phyloP scores from a whole-genome alignment of 1,139 yeast genomes.

The Kazachstania sp. region DNA sequence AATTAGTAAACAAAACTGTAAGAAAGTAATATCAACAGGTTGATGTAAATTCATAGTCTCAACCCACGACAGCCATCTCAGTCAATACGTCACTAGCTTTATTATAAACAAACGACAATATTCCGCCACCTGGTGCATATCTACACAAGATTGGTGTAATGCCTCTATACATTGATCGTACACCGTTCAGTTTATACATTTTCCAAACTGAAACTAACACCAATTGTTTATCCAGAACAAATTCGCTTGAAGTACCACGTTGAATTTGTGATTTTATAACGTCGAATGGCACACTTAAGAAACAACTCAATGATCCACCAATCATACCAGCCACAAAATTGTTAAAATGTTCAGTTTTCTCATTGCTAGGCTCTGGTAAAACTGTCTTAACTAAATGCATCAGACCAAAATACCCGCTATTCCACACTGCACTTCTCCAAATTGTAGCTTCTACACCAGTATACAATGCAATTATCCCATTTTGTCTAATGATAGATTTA shows the following conservation, averaged over 20 bases:
- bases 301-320: slow-evolving; percentile 90
- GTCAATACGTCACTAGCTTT: background rate
- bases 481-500: slow-evolving; percentile 51
- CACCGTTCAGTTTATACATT: slow-evolving; percentile 79
- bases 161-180: slow-evolving; percentile 74
- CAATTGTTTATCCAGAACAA: too few relatives aligned
- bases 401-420: slow-evolving; percentile 90
- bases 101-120: slow-evolving; percentile 81
- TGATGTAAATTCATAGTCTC: too few relatives aligned
- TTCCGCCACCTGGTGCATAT: slow-evolving; percentile 97
- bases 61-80: background rate
- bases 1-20: too few relatives aligned
- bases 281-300: slow-evolving; percentile 86
- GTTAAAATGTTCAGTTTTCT: slow-evolving; percentile 26
- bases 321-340: slow-evolving; percentile 80
- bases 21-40: too few relatives aligned
- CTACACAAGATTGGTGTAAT: slow-evolving; percentile 89
- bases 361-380: background rate
- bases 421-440: slow-evolving; percentile 92
- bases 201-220: slow-evolving; percentile 35
- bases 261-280: slow-evolving; percentile 92
- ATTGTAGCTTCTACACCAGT: slow-evolving; percentile 88
- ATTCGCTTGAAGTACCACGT: too few relatives aligned
- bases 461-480: slow-evolving; percentile 72
- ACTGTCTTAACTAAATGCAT: slow-evolving; percentile 65